Percentiles rank a stretch among this genome's conserved stretches.
phyloP scores from a whole-genome alignment of 2,329 filamentous ascomycete genomes.

The Beauveria brongniartii region DNA sequence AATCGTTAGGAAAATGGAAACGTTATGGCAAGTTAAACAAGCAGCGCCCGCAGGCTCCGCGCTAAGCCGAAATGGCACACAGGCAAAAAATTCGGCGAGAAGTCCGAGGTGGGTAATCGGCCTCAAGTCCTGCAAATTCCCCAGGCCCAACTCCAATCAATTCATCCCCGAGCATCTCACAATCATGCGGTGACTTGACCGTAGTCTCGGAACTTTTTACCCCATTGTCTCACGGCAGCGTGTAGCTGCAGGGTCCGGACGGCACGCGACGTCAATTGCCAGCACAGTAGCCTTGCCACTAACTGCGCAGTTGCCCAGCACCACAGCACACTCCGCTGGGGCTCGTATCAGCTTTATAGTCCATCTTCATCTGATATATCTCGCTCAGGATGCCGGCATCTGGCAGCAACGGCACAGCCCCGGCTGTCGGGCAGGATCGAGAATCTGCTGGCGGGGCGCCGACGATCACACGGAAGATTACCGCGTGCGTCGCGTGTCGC shows the following conservation, averaged over 20 bases:
- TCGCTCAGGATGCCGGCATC: constrained; percentile 4
- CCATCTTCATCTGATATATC: background rate
- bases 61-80: no score
- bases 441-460: constrained; percentile 15
- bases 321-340: background rate
- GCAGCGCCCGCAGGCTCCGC: no score
- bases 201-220: background rate
- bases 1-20: no score
- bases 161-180: background rate
- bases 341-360: background rate
- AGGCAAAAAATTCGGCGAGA: background rate
- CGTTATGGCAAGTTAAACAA: no score
- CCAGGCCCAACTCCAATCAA: background rate
- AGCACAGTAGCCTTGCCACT: background rate
- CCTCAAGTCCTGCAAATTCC: background rate
- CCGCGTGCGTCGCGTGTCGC: constrained; percentile 30
- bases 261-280: background rate
- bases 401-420: background rate
- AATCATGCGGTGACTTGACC: background rate
- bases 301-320: background rate
- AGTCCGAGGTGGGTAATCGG: background rate
- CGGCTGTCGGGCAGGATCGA: background rate
- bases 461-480: constrained; percentile 26
- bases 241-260: background rate
- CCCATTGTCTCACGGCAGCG: background rate